Percentiles rank a stretch among this genome's conserved stretches.
Evolutionary conservation across 2,329 filamentous ascomycete genomes (phyloP).

Genomic region (Orbilia quercus): DNA sequence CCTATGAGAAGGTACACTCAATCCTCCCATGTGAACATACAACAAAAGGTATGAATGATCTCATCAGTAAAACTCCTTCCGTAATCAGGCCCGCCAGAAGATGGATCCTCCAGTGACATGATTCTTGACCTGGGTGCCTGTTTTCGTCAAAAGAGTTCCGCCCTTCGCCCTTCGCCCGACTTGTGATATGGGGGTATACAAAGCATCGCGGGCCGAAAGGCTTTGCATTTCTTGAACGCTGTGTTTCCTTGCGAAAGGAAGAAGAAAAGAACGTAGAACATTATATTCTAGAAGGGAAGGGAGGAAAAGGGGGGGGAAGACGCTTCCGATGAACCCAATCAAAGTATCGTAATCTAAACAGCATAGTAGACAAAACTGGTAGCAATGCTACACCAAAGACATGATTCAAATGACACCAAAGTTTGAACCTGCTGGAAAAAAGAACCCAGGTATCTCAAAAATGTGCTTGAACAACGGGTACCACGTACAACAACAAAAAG

Average conservation of each 20-base stretch:
- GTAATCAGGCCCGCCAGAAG: constrained; percentile 8
- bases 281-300: constrained; percentile 54
- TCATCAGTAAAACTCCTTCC: constrained; percentile 35
- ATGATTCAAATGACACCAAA: constrained; percentile 56
- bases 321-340: constrained; percentile 48
- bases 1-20: constrained; percentile 57
- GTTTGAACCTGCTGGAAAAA: constrained; percentile 44
- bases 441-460: constrained; percentile 38
- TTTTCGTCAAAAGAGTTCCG: constrained; percentile 20
- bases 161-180: constrained; percentile 32
- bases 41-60: constrained; percentile 23
- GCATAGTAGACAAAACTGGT: constrained; percentile 45
- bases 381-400: constrained; percentile 55
- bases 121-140: constrained; percentile 23
- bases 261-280: constrained; percentile 37
- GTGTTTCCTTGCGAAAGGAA: constrained; percentile 36
- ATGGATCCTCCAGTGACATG: constrained; percentile 34
- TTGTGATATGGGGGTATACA: constrained; percentile 22
- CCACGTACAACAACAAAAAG: constrained; percentile 50
- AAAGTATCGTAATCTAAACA: constrained; percentile 56
- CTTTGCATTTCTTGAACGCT: constrained; percentile 31
- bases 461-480: constrained; percentile 51
- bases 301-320: constrained; percentile 41
- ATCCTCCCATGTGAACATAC: constrained; percentile 50
- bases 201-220: constrained; percentile 29